phyloP scores from a whole-genome alignment of 768 basidiomycete genomes.

The Tylopilus plumbeoviolaceoides region DNA sequence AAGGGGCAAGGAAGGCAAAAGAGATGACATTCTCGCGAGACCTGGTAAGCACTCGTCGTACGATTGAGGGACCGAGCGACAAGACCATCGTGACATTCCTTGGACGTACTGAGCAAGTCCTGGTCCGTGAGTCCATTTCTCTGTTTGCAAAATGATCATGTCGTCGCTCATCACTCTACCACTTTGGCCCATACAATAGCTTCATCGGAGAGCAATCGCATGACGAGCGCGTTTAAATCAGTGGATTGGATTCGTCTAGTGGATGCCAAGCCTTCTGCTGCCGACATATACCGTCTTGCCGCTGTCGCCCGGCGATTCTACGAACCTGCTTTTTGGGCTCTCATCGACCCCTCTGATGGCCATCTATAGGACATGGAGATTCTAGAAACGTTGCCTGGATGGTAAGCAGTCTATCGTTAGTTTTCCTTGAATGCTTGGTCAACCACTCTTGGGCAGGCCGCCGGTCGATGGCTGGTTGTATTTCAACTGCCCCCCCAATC shows the following conservation, averaged over 20 bases:
- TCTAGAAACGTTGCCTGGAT: conserved; percentile 7
- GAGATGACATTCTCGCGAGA: conserved; percentile 39
- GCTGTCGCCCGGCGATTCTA: conserved; percentile 39
- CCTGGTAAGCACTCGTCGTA: conserved; percentile 46
- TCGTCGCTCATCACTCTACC: neutral
- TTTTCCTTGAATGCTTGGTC: neutral
- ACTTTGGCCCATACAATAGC: conserved; percentile 31
- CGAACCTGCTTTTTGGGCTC: conserved; percentile 35
- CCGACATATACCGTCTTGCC: conserved; percentile 42
- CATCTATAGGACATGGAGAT: conserved; percentile 39
- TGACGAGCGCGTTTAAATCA: conserved; percentile 47
- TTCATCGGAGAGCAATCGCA: conserved; percentile 30
- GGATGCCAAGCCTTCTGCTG: conserved; percentile 29
- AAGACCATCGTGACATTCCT: conserved; percentile 40
- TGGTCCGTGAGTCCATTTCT: conserved; percentile 41
- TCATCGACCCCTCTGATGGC: conserved; percentile 37
- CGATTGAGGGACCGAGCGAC: neutral
- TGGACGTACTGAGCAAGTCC: conserved; percentile 37
- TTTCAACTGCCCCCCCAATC: conserved; percentile 30
- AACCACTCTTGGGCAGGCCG: conserved; percentile 7
- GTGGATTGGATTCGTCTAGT: conserved; percentile 62
- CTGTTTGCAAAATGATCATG: neutral
- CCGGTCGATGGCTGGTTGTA: conserved; percentile 39
- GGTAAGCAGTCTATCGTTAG: conserved; percentile 25
- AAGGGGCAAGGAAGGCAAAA: conserved; percentile 43